Conservation (phyloP, 2,329 filamentous ascomycete species). For the Orbilia javanica region DNA sequence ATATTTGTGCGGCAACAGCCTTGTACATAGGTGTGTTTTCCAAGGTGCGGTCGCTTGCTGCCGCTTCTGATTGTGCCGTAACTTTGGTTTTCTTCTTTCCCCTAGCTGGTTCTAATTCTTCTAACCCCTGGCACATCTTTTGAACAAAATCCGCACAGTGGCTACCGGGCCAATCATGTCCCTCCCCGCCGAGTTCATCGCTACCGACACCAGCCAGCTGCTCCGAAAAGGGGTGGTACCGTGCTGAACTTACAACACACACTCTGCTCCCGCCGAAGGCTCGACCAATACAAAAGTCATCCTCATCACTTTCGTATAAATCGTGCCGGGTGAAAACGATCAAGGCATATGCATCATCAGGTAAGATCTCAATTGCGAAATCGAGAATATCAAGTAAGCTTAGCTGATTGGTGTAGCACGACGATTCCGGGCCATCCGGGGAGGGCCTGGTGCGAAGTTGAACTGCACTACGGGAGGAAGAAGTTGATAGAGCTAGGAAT, state of each 20-base stretch:
- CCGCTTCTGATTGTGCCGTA: background rate
- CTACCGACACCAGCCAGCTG: slow-evolving; percentile 64
- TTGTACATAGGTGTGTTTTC: slow-evolving; percentile 57
- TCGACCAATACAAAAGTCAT: slow-evolving; percentile 76
- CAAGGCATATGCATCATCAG: slow-evolving; percentile 72
- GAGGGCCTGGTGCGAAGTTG: slow-evolving; percentile 9
- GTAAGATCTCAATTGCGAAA: slow-evolving; percentile 70
- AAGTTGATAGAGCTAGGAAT: slow-evolving; percentile 65
- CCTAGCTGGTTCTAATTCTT: slow-evolving; percentile 55
- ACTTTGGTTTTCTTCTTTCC: slow-evolving; percentile 61
- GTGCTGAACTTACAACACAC: slow-evolving; percentile 73
- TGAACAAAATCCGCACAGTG: slow-evolving; percentile 37
- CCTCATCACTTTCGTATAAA: slow-evolving; percentile 75
- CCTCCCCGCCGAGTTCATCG: slow-evolving; percentile 61
- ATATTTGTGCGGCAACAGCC: slow-evolving; percentile 54
- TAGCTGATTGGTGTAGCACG: slow-evolving; percentile 67
- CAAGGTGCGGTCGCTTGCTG: background rate
- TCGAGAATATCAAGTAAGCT: slow-evolving; percentile 75
- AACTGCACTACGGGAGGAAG: slow-evolving; percentile 68
- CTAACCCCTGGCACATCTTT: slow-evolving; percentile 14
- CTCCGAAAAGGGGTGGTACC: slow-evolving; percentile 72
- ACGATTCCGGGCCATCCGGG: slow-evolving; percentile 20
- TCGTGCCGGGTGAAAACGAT: slow-evolving; percentile 73
- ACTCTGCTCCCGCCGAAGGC: slow-evolving; percentile 76
- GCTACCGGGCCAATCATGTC: slow-evolving; percentile 48